phyloP scores from a whole-genome alignment of 768 basidiomycete species.

The Tricholoma hemisulphureum region DNA sequence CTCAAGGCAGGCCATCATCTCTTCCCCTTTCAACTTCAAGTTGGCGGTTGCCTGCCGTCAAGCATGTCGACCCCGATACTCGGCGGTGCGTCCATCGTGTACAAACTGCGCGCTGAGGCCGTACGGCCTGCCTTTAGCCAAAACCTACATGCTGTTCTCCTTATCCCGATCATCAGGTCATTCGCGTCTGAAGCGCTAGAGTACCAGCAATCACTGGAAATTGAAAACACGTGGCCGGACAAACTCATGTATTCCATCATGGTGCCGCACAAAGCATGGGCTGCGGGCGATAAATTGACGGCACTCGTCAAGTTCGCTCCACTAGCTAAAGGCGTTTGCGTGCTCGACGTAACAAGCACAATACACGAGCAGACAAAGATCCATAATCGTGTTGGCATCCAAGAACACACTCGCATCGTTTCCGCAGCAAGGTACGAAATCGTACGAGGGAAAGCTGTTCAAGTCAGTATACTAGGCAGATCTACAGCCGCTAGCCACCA shows the following conservation, averaged over 20 bases:
- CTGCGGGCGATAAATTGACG: conserved; percentile 81
- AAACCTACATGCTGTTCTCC: conserved; percentile 60
- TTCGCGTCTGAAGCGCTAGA: conserved; percentile 84
- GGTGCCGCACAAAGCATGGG: conserved; percentile 95
- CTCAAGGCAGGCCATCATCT: conserved; percentile 94
- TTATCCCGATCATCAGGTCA: conserved; percentile 69
- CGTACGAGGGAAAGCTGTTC: conserved; percentile 52
- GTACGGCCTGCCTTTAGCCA: conserved; percentile 66
- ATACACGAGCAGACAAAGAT: conserved; percentile 76
- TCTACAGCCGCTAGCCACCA: not conserved
- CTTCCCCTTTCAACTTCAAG: conserved; percentile 87
- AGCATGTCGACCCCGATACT: conserved; percentile 54
- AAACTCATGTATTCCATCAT: conserved; percentile 96
- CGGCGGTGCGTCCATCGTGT: conserved; percentile 69
- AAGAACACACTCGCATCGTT: conserved; percentile 62
- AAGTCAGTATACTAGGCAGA: conserved; percentile 26
- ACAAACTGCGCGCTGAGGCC: conserved; percentile 88
- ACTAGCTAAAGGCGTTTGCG: conserved; percentile 76
- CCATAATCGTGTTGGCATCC: conserved; percentile 48
- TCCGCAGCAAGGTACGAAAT: conserved; percentile 69
- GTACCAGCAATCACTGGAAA: conserved; percentile 93
- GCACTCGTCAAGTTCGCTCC: conserved; percentile 87
- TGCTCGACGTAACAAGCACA: conserved; percentile 62
- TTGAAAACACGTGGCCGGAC: conserved; percentile 96
- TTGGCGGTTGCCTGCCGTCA: conserved; percentile 85